Percentiles rank a stretch among this genome's conserved stretches.
These are phyloP conservation scores for Helicocarpus griseus DNA, from an alignment of 2,329 filamentous ascomycete genomes.

Conservation along the genomic window DNA sequence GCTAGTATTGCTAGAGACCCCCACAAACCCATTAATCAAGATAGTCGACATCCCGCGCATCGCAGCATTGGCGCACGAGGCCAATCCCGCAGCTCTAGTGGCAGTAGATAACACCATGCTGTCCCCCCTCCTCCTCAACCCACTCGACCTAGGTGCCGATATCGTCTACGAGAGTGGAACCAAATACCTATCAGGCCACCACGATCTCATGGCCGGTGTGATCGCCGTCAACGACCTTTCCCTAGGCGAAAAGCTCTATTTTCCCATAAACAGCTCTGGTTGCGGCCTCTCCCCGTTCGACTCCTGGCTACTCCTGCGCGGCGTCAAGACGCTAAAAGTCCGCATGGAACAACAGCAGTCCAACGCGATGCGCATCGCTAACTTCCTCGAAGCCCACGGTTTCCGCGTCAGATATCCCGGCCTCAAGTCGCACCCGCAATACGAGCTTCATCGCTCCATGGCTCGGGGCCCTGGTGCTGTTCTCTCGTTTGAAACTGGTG, in stretches of 20 bases:
- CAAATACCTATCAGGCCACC: constrained; percentile 94
- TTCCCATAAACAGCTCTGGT: constrained; percentile 92
- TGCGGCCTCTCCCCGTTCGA: constrained; percentile 93
- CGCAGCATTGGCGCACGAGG: constrained; percentile 63
- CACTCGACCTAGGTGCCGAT: constrained; percentile 86
- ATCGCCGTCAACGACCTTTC: constrained; percentile 77
- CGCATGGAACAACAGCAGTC: constrained; percentile 98
- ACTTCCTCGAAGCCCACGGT: constrained; percentile 81
- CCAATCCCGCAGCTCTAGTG: constrained; percentile 70
- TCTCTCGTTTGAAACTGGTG: constrained; percentile 90
- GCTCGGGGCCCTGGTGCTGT: constrained; percentile 90
- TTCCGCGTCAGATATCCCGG: constrained; percentile 96
- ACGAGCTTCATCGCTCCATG: constrained; percentile 92
- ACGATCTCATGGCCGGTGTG: constrained; percentile 98
- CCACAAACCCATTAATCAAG: constrained; percentile 97
- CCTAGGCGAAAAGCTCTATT: constrained; percentile 83
- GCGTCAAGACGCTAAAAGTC: constrained; percentile 91
- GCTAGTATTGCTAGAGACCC: constrained; percentile 93
- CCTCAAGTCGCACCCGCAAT: constrained; percentile 88
- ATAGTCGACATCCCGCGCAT: constrained; percentile 86
- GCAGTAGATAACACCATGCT: constrained; percentile 99
- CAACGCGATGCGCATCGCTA: constrained; percentile 82
- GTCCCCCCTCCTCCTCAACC: constrained; percentile 86
- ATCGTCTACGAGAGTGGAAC: constrained; percentile 97
- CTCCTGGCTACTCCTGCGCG: constrained; percentile 88